Conservation (phyloP, 2,329 filamentous ascomycete species). For the Fusarium praegraminearum region DNA sequence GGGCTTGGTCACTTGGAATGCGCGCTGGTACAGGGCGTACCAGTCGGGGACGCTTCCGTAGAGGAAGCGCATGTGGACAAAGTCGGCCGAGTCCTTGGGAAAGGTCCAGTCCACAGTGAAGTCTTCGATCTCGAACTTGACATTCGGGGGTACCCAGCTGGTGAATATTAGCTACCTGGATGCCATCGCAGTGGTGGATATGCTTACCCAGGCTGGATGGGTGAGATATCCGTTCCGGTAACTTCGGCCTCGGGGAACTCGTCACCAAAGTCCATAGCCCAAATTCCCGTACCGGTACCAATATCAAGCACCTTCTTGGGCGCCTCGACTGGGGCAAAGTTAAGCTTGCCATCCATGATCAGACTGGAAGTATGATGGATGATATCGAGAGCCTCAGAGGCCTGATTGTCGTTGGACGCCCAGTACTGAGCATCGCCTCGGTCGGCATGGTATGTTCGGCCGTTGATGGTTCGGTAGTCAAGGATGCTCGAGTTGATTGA, state of each 20-base stretch:
- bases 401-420: constrained; percentile 37
- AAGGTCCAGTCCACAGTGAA: constrained; percentile 49
- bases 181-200: fast-evolving
- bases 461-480: constrained; percentile 38
- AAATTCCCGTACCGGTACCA: constrained; percentile 51
- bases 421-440: constrained; percentile 39
- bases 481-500: constrained; percentile 40
- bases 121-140: constrained; percentile 57
- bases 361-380: constrained; percentile 35
- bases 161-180: not conserved
- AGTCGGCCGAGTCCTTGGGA: constrained; percentile 61
- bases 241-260: constrained; percentile 60
- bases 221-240: constrained; percentile 67
- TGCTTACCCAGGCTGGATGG: constrained; percentile 63
- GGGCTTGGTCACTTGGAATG: constrained; percentile 65
- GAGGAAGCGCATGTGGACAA: constrained; percentile 69
- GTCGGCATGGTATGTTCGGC: constrained; percentile 39
- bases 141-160: constrained; percentile 57
- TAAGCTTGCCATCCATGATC: constrained; percentile 31
- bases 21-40: constrained; percentile 62
- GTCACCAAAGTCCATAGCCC: constrained; percentile 62
- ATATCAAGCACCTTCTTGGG: constrained; percentile 30
- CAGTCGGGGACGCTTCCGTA: constrained; percentile 69
- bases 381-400: constrained; percentile 34
- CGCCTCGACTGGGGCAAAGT: constrained; percentile 15